Percentiles rank a stretch among this genome's conserved stretches.
Conservation (phyloP, 345 rosid species). For the Raphanus sativus region DNA sequence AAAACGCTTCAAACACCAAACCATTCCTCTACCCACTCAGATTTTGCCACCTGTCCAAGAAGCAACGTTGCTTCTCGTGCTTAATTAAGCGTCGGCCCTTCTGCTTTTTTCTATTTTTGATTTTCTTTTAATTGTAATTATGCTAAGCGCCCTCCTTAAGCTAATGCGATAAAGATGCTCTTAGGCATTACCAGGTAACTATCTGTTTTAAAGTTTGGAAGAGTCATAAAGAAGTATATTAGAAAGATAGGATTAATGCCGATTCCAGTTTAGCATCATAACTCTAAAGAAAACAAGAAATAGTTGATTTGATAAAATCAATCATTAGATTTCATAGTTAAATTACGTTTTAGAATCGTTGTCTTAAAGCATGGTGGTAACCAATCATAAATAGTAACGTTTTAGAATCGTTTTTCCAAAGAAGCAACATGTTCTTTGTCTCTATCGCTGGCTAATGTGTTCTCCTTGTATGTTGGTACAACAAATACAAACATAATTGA, state of each 20-base stretch:
- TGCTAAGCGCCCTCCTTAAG: too few relatives aligned
- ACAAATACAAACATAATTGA: constrained; percentile 17
- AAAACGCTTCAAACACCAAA: too few relatives aligned
- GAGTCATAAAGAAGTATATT: neutral
- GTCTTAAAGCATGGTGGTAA: constrained; percentile 3
- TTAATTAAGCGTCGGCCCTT: too few relatives aligned
- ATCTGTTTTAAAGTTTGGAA: neutral
- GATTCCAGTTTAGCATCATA: neutral
- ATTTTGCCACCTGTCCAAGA: too few relatives aligned
- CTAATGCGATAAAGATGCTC: too few relatives aligned
- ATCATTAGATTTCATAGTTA: neutral
- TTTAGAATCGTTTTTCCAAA: constrained; percentile 22
- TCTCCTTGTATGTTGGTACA: constrained; percentile 29
- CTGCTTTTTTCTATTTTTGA: too few relatives aligned
- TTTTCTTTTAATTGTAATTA: too few relatives aligned
- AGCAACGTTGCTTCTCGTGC: too few relatives aligned
- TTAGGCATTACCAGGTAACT: neutral
- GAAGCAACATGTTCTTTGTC: constrained; percentile 40
- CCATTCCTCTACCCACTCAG: too few relatives aligned
- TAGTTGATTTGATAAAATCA: neutral
- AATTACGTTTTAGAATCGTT: constrained; percentile 25
- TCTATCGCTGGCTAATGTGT: constrained; percentile 17
- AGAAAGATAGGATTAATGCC: neutral
- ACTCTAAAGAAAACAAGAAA: neutral
- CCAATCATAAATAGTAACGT: constrained; percentile 28